Evolutionary conservation across 1,284 basidiomycete species (phyloP), one percentile per base, ranked within the genome.

Genomic region (Puccinia triticina): DNA sequence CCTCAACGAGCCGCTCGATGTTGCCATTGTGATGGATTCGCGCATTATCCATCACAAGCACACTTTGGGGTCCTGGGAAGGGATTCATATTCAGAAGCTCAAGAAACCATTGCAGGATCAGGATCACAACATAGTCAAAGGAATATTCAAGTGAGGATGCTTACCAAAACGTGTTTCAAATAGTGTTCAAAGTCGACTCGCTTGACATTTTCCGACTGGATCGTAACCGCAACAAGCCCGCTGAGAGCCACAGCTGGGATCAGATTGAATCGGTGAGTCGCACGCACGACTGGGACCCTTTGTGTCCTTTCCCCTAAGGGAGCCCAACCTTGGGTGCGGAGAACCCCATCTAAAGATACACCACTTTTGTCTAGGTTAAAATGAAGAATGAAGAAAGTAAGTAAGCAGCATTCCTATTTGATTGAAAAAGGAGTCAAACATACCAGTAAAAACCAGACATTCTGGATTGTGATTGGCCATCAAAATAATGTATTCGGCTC

Each of bases 321-420:
- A 21, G 50, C 74, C 74, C 74, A 59, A 14, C 74, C 74, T 37
- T n/a, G 7, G 11, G 48, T 72, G 2, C 69, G 14, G 10, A 18
- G 11, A 11, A 72, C 12, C 2, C 14, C 48, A 18, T 72, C 69
- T 3, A 48, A 18, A 18, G 3, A 72, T 5, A 72, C 29, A 4
- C 69, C 43, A 8, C 21, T 16, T 48, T 72, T 34, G 26, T 72
- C 69, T 72, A n/a, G 29, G n/a, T n/a, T n/a, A n/a, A n/a, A n/a
- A n/a, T n/a, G n/a, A n/a, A n/a, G n/a, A n/a, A n/a, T n/a, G n/a
- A n/a, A n/a, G n/a, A n/a, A n/a, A n/a, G n/a, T n/a, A n/a, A n/a
- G n/a, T n/a, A n/a, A n/a, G n/a, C n/a, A n/a, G n/a, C n/a, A n/a
- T n/a, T n/a, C n/a, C n/a, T n/a, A n/a, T n/a, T n/a, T n/a, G n/a